Evolutionary conservation across 148 eudicot genomes (phyloP).

Genomic region (Rhododendron vialii): DNA sequence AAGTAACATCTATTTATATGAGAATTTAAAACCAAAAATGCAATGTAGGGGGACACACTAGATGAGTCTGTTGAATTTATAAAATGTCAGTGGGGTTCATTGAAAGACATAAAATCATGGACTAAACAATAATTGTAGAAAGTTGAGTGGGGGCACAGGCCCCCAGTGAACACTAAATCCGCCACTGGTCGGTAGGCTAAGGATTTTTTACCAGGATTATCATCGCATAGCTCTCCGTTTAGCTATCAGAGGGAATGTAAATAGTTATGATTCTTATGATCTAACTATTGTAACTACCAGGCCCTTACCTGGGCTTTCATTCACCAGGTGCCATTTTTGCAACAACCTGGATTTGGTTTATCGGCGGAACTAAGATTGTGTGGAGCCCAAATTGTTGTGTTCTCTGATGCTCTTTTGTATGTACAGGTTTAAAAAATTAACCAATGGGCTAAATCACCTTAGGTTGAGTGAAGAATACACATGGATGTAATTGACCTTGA

Average conservation of each 20-base stretch:
- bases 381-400: neutral
- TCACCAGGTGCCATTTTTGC: neutral
- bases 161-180: no score
- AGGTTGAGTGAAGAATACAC: neutral
- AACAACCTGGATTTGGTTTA: neutral
- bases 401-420: neutral
- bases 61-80: no score
- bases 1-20: no score
- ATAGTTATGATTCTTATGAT: neutral
- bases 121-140: no score
- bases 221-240: neutral
- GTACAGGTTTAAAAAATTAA: neutral
- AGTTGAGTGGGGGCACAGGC: no score
- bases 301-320: neutral
- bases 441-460: neutral
- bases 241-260: neutral
- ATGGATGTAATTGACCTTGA: neutral
- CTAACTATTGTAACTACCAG: neutral
- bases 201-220: neutral
- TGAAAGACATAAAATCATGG: no score
- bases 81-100: no score
- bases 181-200: neutral
- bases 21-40: no score
- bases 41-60: no score
- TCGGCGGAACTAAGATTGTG: neutral